Evolutionary conservation across 2,329 filamentous ascomycete genomes (phyloP), one percentile per base, ranked within the genome.

Genomic region (Trichoderma oligosporum): DNA sequence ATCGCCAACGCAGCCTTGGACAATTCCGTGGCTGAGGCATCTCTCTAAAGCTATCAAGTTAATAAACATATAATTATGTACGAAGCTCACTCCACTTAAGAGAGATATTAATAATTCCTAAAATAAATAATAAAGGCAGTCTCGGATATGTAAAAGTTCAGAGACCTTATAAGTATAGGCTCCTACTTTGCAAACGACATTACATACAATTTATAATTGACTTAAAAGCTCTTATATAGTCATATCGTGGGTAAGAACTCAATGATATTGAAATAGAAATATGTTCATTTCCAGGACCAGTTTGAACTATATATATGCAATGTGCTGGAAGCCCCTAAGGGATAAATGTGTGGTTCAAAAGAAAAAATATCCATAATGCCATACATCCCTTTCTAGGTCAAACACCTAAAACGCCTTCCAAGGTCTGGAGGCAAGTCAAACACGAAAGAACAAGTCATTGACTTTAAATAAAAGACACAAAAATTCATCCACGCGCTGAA

Each of bases 361-460:
- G 45, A 22, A 36, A 38, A 45, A 25, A 22, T 46, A 29, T 55
- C 53, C 53, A 48, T 56, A 39, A 42, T 39, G 53, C 53, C 56
- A 53, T 58, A 44, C 48, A 41, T 47, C 48, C 56, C 42, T 41
- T 46, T 52, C 51, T 55, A 58, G 44, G 42, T 39, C 35, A 58
- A n/a, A 58, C 56, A 58, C 56, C 56, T 20, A 25, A 54, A 57
- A 58, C 56, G 48, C 56, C 56, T 46, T 58, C 56, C 56, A 53
- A 46, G 25, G 51, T 46, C 41, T 58, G 56, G 56, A 58, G 56
- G 47, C 56, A 54, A 53, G 49, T 52, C 38, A 57, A 57, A 51
- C 38, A 49, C 55, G 55, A 57, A 57, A 41, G 35, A 52, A 46
- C 51, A 46, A 55, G 51, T 55, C 51, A 46, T 46, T 45, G 41